Conservation (phyloP, 352 stramenopile species). For the Phytophthora pini region DNA sequence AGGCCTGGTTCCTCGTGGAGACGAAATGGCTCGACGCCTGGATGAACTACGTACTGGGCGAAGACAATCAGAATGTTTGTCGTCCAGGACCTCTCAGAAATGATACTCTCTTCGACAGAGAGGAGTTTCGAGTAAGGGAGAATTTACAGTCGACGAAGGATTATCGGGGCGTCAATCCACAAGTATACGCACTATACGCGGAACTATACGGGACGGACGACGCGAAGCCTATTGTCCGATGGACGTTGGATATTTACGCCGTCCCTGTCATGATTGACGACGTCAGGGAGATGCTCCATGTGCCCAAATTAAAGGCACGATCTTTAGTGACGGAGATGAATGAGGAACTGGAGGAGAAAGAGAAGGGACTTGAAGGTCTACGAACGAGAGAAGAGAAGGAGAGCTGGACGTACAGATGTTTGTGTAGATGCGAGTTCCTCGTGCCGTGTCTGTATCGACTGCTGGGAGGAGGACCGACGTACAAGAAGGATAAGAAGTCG, state of each 20-base stretch:
- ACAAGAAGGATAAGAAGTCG: slow-evolving; percentile 49
- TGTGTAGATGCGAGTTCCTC: slow-evolving; percentile 79
- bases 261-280: slow-evolving; percentile 83
- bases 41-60: slow-evolving; percentile 81
- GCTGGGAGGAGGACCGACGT: slow-evolving; percentile 70
- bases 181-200: slow-evolving; percentile 79
- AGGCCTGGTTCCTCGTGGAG: slow-evolving; percentile 84
- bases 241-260: slow-evolving; percentile 83
- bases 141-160: slow-evolving; percentile 68
- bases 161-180: slow-evolving; percentile 81
- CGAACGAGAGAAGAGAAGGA: slow-evolving; percentile 56
- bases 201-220: slow-evolving; percentile 76
- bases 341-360: slow-evolving; percentile 53
- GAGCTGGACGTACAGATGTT: slow-evolving; percentile 68
- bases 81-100: slow-evolving; percentile 72
- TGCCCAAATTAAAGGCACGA: slow-evolving; percentile 63
- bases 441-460: slow-evolving; percentile 73
- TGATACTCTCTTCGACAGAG: slow-evolving; percentile 75
- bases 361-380: slow-evolving; percentile 26
- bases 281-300: slow-evolving; percentile 74
- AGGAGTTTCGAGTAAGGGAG: slow-evolving; percentile 69
- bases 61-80: slow-evolving; percentile 59
- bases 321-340: slow-evolving; percentile 70
- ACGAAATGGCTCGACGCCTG: slow-evolving; percentile 81
- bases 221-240: slow-evolving; percentile 73